Evolutionary conservation across 2,329 filamentous ascomycete species (phyloP).

Genomic region (Coniochaeta sp.): DNA sequence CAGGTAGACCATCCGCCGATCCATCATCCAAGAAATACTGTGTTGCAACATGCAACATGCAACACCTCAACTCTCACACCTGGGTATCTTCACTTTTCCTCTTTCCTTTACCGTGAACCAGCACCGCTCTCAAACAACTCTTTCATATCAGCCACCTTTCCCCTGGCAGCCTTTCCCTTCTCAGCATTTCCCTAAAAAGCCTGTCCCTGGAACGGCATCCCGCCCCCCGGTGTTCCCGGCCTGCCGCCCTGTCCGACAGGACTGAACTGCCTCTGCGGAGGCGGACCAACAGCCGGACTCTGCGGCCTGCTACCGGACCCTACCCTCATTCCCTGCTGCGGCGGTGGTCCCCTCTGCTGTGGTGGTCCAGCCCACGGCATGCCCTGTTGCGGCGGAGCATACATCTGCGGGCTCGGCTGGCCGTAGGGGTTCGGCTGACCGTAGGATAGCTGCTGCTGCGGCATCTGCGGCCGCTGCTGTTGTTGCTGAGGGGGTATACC

Average conservation of each 20-base stretch:
- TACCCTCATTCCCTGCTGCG: slow-evolving; percentile 7
- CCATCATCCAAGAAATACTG: background rate
- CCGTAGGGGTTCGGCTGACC: background rate
- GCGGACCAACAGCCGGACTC: slow-evolving; percentile 12
- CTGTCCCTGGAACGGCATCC: slow-evolving; percentile 21
- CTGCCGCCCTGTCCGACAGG: slow-evolving; percentile 10
- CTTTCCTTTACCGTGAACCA: background rate
- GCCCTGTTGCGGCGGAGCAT: background rate
- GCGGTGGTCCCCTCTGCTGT: slow-evolving; percentile 10
- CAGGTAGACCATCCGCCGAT: background rate
- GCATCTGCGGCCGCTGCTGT: slow-evolving; percentile 14
- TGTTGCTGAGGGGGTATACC: slow-evolving; percentile 12
- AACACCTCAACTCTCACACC: background rate
- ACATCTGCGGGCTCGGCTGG: slow-evolving; percentile 1
- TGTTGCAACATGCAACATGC: background rate
- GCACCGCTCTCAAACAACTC: slow-evolving; percentile 8
- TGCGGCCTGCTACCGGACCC: slow-evolving; percentile 9
- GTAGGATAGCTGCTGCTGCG: slow-evolving; percentile 10
- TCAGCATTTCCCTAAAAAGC: slow-evolving; percentile 25
- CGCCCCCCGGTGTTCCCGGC: slow-evolving; percentile 14
- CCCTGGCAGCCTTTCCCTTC: slow-evolving; percentile 25
- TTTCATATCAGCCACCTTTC: slow-evolving; percentile 10
- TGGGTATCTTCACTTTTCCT: background rate
- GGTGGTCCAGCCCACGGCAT: slow-evolving; percentile 4
- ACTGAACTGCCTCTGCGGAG: slow-evolving; percentile 19